Evolutionary conservation across 352 stramenopile species (phyloP).

Genomic region (Phytophthora pinifolia): DNA sequence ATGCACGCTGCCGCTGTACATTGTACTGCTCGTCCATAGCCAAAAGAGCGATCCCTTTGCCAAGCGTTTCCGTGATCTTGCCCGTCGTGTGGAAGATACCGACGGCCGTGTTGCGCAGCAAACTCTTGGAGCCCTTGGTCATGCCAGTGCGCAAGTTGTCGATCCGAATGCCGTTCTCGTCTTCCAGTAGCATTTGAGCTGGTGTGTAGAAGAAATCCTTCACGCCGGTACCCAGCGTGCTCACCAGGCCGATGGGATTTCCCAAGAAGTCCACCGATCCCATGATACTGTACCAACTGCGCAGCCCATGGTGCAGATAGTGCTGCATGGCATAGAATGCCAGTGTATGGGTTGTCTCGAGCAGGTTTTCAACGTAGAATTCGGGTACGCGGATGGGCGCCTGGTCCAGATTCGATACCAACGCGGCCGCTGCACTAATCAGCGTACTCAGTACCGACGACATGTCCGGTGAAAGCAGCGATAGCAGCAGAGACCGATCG

Average conservation of each 20-base stretch:
- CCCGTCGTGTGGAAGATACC: constrained; percentile 90
- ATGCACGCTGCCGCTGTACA: constrained; percentile 73
- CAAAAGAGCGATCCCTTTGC: constrained; percentile 82
- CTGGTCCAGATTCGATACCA: constrained; percentile 86
- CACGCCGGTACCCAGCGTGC: constrained; percentile 87
- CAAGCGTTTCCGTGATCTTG: constrained; percentile 89
- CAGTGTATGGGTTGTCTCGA: constrained; percentile 86
- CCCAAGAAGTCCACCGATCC: constrained; percentile 90
- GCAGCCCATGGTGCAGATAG: constrained; percentile 81
- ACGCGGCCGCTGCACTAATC: constrained; percentile 74
- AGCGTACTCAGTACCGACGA: constrained; percentile 76
- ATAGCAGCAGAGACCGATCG: constrained; percentile 80
- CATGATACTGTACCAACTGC: constrained; percentile 88
- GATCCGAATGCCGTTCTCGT: constrained; percentile 85
- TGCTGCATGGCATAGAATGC: constrained; percentile 88
- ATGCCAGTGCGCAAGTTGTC: constrained; percentile 87
- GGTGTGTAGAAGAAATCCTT: constrained; percentile 96
- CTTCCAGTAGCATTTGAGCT: constrained; percentile 90
- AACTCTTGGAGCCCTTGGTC: constrained; percentile 87
- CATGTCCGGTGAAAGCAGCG: constrained; percentile 79
- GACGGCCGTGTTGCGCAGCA: constrained; percentile 85
- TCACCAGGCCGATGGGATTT: constrained; percentile 90
- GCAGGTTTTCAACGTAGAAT: constrained; percentile 88
- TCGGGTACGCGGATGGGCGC: constrained; percentile 88
- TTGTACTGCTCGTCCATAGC: constrained; percentile 91